Base-by-base conservation (phyloP, 495 filamentous ascomycete genomes). In the Penicillium nucicola region DNA sequence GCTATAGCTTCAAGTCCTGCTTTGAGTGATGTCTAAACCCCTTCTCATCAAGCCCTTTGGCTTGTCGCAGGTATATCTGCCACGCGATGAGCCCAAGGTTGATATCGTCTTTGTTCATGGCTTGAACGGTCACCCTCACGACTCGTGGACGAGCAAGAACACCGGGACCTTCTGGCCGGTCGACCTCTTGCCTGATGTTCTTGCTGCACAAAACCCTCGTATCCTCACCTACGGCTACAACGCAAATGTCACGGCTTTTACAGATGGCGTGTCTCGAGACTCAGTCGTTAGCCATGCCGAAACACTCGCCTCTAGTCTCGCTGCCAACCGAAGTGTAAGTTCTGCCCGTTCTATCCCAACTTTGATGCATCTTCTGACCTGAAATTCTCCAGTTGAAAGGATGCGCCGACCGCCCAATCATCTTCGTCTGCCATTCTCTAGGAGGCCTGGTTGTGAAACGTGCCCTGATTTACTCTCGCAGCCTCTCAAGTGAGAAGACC, bases 141-240 rank as follows among this genome's bases (percentile, higher is more conserved):
- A 80, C 45, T 88, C 87, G 38, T 95, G 90, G 90, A 86, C 85
- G 13, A 78, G 81, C 32, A 77, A 76, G 41, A 73, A 77, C 35
- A 75, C 79, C 33, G 80, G 80, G 35, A 78, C 83, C 33, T 89
- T 88, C 70, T 93, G 90, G 90, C 86, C 89, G 0, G 66, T 76
- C 12, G 84, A 92, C 53, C 75, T 95, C 10, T 74, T 95, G 7
- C 90, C 89, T 0, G 67, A 70, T 1, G 75, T 86, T 9, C 67
- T 88, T 5, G 82, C 79, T 34, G 66, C 78, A 19, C 75, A 78
- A 39, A 82, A 79, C 46, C 83, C 84, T 17, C 79, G 91, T 28
- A 79, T 95, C 32, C 67, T 95, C 42, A 86, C 87, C 5, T 95
- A 92, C 61, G 90, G 90, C 3, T 95, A 93, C 63, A 89, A 95